Evolutionary conservation across 495 filamentous ascomycete species (phyloP), one percentile per base, ranked within the genome.

Genomic region (Bacidia gigantensis): DNA sequence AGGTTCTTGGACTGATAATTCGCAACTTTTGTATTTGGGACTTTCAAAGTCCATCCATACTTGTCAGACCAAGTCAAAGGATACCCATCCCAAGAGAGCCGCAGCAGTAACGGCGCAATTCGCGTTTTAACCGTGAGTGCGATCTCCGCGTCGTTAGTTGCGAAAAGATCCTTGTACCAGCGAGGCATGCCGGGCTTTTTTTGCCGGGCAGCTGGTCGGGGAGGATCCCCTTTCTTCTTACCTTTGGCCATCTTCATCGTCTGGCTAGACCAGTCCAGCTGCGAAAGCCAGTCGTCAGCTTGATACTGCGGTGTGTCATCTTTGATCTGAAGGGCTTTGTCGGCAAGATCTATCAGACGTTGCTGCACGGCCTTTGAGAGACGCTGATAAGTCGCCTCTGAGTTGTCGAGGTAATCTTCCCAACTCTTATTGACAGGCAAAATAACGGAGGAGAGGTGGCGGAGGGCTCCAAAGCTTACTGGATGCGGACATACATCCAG

Each of bases 181-280:
- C 84, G 74, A 0, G 92, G 92, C 85, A 86, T 89, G 26, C 92
- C 92, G 2, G 89, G 89, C 66, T 82, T 86, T 71, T 96, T 97
- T 67, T 96, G 90, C 23, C 84, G 72, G 2, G 82, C 81, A 14
- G 81, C 84, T 22, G 84, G 87, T 46, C 86, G 74, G 1, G 83
- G 82, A 25, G 83, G 81, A 50, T 89, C 86, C 3, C 68, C 72
- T 65, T 92, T 93, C 68, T 82, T 88, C 68, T 92, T 95, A 3
- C 81, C 83, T 65, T 95, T 95, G 3, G 79, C 80, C 87, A 90
- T 90, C 64, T 79, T 89, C 51, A 95, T 69, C 64, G 89, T 85
- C 65, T 96, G 87, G 22, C 84, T 87, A 7, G 86, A 83, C 92
- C 92, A 99, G 68, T 99, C 88, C 50, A 99, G 76, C 71, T 99